These are phyloP conservation scores for Phytopythium boreale DNA, from an alignment of 352 stramenopile genomes.

Conservation along the genomic window DNA sequence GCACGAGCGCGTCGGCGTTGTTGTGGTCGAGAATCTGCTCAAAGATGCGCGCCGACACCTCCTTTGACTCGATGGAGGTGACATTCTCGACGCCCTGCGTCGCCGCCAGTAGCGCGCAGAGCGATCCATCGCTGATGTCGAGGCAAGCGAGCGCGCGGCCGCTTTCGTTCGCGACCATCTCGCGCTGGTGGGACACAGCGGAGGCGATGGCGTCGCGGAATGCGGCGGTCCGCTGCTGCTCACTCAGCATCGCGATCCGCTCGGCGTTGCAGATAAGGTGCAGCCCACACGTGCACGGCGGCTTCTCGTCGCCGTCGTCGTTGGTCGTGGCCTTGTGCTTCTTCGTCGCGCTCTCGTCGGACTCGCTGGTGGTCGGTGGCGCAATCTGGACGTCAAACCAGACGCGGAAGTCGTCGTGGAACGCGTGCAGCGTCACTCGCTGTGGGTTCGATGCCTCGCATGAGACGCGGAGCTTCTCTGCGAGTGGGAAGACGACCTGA, in stretches of 20 bases:
- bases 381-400: slow-evolving; percentile 65
- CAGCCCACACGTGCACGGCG: slow-evolving; percentile 65
- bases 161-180: not conserved
- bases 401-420: slow-evolving; percentile 73
- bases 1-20: slow-evolving; percentile 39
- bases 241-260: slow-evolving; percentile 70
- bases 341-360: slow-evolving; percentile 16
- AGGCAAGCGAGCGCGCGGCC: slow-evolving; percentile 39
- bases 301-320: slow-evolving; percentile 29
- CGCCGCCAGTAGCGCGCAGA: slow-evolving; percentile 60
- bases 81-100: slow-evolving; percentile 43
- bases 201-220: slow-evolving; percentile 42
- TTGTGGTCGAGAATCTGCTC: slow-evolving; percentile 66
- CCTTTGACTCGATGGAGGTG: slow-evolving; percentile 79
- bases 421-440: slow-evolving; percentile 42
- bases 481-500: slow-evolving; percentile 68
- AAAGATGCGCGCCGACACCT: slow-evolving; percentile 75
- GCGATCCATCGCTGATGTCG: slow-evolving; percentile 75
- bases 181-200: slow-evolving; percentile 17
- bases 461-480: slow-evolving; percentile 23
- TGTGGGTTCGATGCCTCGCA: slow-evolving; percentile 1
- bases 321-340: slow-evolving; percentile 29
- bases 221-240: slow-evolving; percentile 27
- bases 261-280: slow-evolving; percentile 82
- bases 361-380: slow-evolving; percentile 9